These are phyloP conservation scores for Tetradesmus obliquus DNA, from an alignment of 139 green algal genomes.

Conservation along the genomic window DNA sequence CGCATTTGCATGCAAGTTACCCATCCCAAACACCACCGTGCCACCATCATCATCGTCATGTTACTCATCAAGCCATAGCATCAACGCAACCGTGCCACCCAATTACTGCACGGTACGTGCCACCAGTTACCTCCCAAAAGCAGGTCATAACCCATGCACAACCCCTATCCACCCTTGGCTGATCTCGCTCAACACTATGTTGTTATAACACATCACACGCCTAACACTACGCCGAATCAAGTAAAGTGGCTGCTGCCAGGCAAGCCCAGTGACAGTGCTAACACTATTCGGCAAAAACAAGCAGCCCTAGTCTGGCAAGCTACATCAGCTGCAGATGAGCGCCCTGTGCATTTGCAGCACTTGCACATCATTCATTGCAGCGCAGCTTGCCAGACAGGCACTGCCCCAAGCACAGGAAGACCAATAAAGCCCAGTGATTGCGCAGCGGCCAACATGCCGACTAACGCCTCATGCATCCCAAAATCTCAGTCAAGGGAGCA, in stretches of 20 bases:
- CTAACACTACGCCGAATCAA: not conserved
- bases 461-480: not conserved
- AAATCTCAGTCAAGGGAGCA: not conserved
- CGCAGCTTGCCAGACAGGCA: not conserved
- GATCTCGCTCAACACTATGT: not conserved
- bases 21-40: too few relatives aligned
- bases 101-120: too few relatives aligned
- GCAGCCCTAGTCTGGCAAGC: not conserved
- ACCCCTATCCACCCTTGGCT: not conserved
- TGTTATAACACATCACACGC: not conserved
- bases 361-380: not conserved
- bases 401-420: not conserved
- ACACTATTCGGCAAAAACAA: not conserved
- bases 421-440: not conserved
- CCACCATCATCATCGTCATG: not conserved
- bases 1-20: too few relatives aligned
- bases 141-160: not conserved
- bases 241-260: not conserved
- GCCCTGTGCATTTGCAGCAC: not conserved
- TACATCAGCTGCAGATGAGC: not conserved
- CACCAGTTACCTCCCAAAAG: not conserved
- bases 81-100: not conserved
- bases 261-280: not conserved
- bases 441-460: not conserved
- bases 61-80: not conserved